Evolutionary conservation across 2,329 filamentous ascomycete genomes (phyloP), one percentile per base, ranked within the genome.

Genomic region (Trichoderma breve): DNA sequence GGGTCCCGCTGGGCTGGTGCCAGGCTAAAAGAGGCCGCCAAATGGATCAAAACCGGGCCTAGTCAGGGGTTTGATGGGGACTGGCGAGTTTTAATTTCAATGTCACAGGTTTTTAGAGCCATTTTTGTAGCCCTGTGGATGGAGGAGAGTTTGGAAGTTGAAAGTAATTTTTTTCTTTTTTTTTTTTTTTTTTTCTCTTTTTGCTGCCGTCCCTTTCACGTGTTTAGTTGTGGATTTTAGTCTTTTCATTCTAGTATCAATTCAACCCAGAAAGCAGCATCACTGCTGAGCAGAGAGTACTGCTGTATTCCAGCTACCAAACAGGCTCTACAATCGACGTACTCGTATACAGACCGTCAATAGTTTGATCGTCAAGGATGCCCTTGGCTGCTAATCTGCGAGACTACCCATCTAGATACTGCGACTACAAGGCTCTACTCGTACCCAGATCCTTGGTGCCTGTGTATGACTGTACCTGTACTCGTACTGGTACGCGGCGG

Each of bases 51-150:
- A 58, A 32, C 26, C n/a, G 67, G 67, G 67, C 36, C 57, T 70
- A 70, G 67, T 70, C 67, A 70, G 67, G 67, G 67, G 67, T 70
- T 62, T 11, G 39, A 70, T 70, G 67, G 67, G 51, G 57, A 24
- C 28, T 43, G 57, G 21, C 57, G 57, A 62, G 67, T 70, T 70
- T 70, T 57, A 69, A 60, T 60, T 47, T 69, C 55, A 4, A 62
- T 39, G 39, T 11, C 28, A 12, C 57, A 15, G 47, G 39, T 36
- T 47, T 47, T 62, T 28, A 36, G 9, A 62, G 32, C 18, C 26
- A 8, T 43, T 55, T 39, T 47, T 30, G 34, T 28, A n/a, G 51
- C 15, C 15, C 7, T 67, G 18, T 32, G 4, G 43, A n/a, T n/a
- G 18, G 39, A 34, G 28, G 32, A n/a, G 32, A 28, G 24, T 65